Evolutionary conservation across 768 basidiomycete species (phyloP).

Genomic region (Termitomyces eurrhizus): DNA sequence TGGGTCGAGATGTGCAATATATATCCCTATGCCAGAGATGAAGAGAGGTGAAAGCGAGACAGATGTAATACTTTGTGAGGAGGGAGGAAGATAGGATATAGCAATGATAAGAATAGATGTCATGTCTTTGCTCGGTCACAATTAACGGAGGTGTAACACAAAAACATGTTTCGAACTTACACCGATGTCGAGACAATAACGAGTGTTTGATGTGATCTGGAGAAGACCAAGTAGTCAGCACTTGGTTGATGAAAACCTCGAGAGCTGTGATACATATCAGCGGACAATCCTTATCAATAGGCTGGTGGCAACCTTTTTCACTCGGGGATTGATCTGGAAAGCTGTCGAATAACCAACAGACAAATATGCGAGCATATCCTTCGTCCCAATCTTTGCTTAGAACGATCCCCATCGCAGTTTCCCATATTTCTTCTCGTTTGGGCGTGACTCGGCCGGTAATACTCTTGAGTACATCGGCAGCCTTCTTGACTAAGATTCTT

Average conservation of each 20-base stretch:
- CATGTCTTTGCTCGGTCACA: slow-evolving; percentile 45
- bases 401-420: slow-evolving; percentile 42
- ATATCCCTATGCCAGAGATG: slow-evolving; percentile 64
- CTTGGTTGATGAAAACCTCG: slow-evolving; percentile 39
- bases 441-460: slow-evolving; percentile 51
- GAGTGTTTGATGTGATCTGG: slow-evolving; percentile 80
- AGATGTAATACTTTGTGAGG: slow-evolving; percentile 39
- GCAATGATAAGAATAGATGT: slow-evolving; percentile 68
- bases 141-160: background rate
- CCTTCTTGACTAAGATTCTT: slow-evolving; percentile 46
- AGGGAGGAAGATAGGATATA: slow-evolving; percentile 54
- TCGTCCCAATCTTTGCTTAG: slow-evolving; percentile 58
- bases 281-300: background rate
- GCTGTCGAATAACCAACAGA: slow-evolving; percentile 62
- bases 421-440: slow-evolving; percentile 48
- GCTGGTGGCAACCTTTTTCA: slow-evolving; percentile 22
- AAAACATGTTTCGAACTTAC: slow-evolving; percentile 38
- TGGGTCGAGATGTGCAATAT: slow-evolving; percentile 74
- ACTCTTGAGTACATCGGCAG: slow-evolving; percentile 46
- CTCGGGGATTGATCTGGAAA: slow-evolving; percentile 23
- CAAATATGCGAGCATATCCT: slow-evolving; percentile 56
- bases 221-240: slow-evolving; percentile 69
- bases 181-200: slow-evolving; percentile 66
- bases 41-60: slow-evolving; percentile 57
- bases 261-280: slow-evolving; percentile 32